Evolutionary conservation across 2,329 filamentous ascomycete species (phyloP), one percentile per base, ranked within the genome.

Genomic region (Periconia sp.): DNA sequence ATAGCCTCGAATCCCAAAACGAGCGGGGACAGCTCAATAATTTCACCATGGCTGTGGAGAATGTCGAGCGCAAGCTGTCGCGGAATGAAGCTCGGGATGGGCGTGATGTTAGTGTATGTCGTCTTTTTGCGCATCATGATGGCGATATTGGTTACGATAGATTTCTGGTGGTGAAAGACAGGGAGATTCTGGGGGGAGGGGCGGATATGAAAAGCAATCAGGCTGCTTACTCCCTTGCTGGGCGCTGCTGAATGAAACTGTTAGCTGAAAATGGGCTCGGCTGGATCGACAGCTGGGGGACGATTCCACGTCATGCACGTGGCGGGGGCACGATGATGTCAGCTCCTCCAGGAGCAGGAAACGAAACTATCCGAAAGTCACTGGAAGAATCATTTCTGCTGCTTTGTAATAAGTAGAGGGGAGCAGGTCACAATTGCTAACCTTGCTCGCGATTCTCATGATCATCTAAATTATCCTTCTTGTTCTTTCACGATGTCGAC

Each of bases 11-110:
- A 79, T 25, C 74, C 73, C 46, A 86, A 78, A 19, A 88, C 85
- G 36, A 88, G 80, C 4, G 85, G 85, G 57, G 87, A 87, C 48
- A 88, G 72, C 23, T 81, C 84, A 71, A 88, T 87, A 66, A 88
- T 81, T 62, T 88, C 85, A 64, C 80, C 78, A 67, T 88, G 85
- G 51, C 81, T 81, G 65, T 88, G 85, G 43, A 88, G 80, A 63
- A 88, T 86, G 63, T 88, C 85, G 70, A 88, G 78, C 54, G 85
- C 85, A 40, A 88, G 78, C 65, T 88, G 84, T 48, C 85, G 84
- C 13, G 85, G 85, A 52, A 88, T 86, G 68, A 84, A 85, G 61
- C 78, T 75, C 22, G 85, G 85, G 36, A 88, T 86, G 32, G 85
- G 83, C 43, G 85, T 88, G 63, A 88, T 80, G 53, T 86, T 80